Conservation (phyloP, 306 rosid species). For the Argentina anserina region DNA sequence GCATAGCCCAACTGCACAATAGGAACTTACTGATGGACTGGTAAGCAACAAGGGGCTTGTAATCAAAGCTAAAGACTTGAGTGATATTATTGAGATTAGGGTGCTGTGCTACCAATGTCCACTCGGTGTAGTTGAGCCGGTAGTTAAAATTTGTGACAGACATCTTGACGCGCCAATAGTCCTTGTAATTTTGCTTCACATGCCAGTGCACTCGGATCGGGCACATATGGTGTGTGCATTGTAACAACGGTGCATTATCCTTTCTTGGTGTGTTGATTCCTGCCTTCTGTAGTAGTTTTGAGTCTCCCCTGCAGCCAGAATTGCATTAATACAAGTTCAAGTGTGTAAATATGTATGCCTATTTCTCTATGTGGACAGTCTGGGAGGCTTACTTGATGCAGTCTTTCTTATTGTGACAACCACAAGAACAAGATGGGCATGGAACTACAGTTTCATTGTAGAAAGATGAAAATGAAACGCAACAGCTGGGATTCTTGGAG, state of each 20-base stretch:
- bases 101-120: conserved; percentile 85
- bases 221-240: conserved; percentile 89
- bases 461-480: conserved; percentile 92
- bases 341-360: neutral
- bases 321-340: neutral
- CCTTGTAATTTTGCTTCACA: conserved; percentile 68
- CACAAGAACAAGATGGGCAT: conserved; percentile 88
- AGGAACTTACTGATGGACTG: conserved; percentile 69
- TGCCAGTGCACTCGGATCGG: conserved; percentile 88
- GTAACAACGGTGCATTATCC: conserved; percentile 68
- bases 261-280: conserved; percentile 46
- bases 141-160: conserved; percentile 79
- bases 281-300: conserved; percentile 47
- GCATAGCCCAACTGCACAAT: neutral
- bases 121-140: conserved; percentile 61
- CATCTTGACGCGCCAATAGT: conserved; percentile 82
- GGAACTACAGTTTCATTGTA: conserved; percentile 69
- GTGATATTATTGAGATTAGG: conserved; percentile 91
- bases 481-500: conserved; percentile 82
- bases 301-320: conserved; percentile 43
- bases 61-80: conserved; percentile 84
- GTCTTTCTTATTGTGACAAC: conserved; percentile 68
- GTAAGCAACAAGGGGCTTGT: conserved; percentile 80
- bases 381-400: conserved; percentile 69
- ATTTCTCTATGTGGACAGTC: neutral